These are phyloP conservation scores for Metschnikowia drakensbergensis DNA, from an alignment of 805 yeast genomes.

Conservation along the genomic window DNA sequence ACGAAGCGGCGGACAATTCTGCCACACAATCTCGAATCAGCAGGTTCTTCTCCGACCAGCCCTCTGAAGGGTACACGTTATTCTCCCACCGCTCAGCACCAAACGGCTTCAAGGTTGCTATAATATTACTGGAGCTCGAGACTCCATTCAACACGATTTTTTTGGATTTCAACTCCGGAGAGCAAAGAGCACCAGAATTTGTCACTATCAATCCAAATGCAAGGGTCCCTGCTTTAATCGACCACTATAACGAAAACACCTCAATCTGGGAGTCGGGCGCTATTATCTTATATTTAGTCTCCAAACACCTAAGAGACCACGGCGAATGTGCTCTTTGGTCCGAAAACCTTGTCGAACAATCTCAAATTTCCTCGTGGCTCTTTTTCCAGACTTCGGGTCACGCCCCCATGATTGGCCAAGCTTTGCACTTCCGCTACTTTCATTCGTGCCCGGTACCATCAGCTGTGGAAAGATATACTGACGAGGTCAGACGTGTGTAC, in stretches of 20 bases:
- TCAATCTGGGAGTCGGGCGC: slow-evolving; percentile 96
- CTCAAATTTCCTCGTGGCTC: slow-evolving; percentile 83
- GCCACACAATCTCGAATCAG: slow-evolving; percentile 56
- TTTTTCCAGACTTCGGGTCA: slow-evolving; percentile 96
- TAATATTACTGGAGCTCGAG: slow-evolving; percentile 78
- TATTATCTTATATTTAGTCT: slow-evolving; percentile 76
- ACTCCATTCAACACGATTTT: slow-evolving; percentile 76
- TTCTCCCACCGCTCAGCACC: slow-evolving; percentile 87
- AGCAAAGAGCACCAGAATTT: slow-evolving; percentile 90
- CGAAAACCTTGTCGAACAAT: slow-evolving; percentile 69
- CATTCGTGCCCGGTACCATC: slow-evolving; percentile 81
- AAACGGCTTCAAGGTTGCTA: slow-evolving; percentile 94
- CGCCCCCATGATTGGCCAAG: slow-evolving; percentile 98
- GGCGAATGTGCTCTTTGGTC: slow-evolving; percentile 79
- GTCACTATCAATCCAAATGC: slow-evolving; percentile 95
- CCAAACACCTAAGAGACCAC: slow-evolving; percentile 57
- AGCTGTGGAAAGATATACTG: slow-evolving; percentile 87
- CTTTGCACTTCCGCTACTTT: slow-evolving; percentile 88
- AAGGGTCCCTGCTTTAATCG: slow-evolving; percentile 90
- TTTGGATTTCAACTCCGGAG: slow-evolving; percentile 82
- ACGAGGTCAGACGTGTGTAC: slow-evolving; percentile 88
- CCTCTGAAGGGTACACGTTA: slow-evolving; percentile 77
- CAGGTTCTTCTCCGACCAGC: slow-evolving; percentile 70
- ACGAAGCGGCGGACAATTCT: slow-evolving; percentile 35
- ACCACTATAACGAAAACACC: slow-evolving; percentile 75